A percentile compares a stretch with the other conserved stretches of the same genome.
phyloP scores from a whole-genome alignment of 805 yeast genomes.

The Komagataella kurtzmanii region DNA sequence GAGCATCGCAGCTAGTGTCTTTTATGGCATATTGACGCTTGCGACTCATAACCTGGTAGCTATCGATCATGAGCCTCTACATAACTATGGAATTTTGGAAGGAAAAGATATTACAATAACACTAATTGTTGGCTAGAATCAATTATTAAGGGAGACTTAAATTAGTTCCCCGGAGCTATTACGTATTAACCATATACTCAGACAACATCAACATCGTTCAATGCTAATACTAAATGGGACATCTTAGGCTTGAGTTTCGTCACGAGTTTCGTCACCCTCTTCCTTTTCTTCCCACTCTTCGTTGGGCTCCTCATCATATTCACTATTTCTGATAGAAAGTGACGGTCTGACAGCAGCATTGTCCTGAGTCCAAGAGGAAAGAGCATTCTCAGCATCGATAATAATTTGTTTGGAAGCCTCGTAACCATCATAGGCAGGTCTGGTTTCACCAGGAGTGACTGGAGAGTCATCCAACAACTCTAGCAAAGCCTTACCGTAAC shows the following conservation, averaged over 20 bases:
- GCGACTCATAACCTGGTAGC: neutral
- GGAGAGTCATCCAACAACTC: conserved; percentile 95
- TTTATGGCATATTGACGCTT: neutral
- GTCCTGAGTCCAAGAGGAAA: conserved; percentile 94
- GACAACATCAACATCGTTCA: neutral
- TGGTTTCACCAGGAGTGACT: conserved; percentile 97
- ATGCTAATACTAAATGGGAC: neutral
- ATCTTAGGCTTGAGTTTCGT: neutral
- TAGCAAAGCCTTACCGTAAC: conserved; percentile 94
- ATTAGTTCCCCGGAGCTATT: neutral
- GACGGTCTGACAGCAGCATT: conserved; percentile 91
- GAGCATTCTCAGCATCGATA: conserved; percentile 90
- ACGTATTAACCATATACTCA: neutral
- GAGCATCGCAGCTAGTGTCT: neutral
- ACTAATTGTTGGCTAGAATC: neutral
- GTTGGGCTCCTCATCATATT: conserved; percentile 35
- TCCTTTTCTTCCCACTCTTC: conserved; percentile 20
- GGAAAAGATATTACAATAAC: neutral
- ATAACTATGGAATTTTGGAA: neutral
- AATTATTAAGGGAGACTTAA: neutral
- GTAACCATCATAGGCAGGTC: conserved; percentile 96
- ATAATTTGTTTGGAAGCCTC: conserved; percentile 97
- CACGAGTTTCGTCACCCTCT: neutral
- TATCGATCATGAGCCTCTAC: neutral
- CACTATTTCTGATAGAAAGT: conserved; percentile 69